Percentiles rank a stretch among this genome's conserved stretches.
These are phyloP conservation scores for Acacia pycnantha DNA, from an alignment of 331 rosid species.

Conservation along the genomic window DNA sequence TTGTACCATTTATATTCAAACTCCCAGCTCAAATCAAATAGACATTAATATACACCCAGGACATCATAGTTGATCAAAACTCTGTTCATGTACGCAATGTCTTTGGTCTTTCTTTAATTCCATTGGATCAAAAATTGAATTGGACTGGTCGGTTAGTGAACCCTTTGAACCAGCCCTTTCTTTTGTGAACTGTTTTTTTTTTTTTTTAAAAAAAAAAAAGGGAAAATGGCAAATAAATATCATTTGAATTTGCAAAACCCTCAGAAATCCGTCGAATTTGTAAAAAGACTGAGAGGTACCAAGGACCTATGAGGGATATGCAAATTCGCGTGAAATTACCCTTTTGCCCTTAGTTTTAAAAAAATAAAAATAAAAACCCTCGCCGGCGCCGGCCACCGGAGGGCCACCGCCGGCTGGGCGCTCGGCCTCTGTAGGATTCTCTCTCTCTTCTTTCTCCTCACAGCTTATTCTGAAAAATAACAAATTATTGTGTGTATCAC, in stretches of 20 bases:
- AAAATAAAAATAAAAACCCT: too few relatives aligned
- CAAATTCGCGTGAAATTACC: too few relatives aligned
- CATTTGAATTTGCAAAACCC: too few relatives aligned
- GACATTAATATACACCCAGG: slow-evolving; percentile 1
- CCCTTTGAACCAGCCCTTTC: neutral
- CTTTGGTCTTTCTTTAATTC: neutral
- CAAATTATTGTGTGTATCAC: neutral
- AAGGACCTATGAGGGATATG: too few relatives aligned
- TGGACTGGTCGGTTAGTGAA: neutral
- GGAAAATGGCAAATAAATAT: too few relatives aligned
- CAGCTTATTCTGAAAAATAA: slow-evolving; percentile 41
- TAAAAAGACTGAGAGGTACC: too few relatives aligned
- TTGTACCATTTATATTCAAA: slow-evolving; percentile 22
- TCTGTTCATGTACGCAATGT: slow-evolving; percentile 11
- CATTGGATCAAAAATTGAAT: neutral
- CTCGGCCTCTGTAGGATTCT: too few relatives aligned
- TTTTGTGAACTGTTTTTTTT: neutral
- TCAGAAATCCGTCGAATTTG: too few relatives aligned
- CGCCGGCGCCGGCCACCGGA: too few relatives aligned
- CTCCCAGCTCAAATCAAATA: slow-evolving; percentile 23
- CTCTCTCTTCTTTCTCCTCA: slow-evolving; percentile 39
- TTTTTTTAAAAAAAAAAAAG: too few relatives aligned
- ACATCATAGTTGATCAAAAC: neutral
- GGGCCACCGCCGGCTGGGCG: too few relatives aligned
- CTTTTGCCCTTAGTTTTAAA: too few relatives aligned